Evolutionary conservation across 352 stramenopile genomes (phyloP).

Genomic region (Thraustochytrium sp.): DNA sequence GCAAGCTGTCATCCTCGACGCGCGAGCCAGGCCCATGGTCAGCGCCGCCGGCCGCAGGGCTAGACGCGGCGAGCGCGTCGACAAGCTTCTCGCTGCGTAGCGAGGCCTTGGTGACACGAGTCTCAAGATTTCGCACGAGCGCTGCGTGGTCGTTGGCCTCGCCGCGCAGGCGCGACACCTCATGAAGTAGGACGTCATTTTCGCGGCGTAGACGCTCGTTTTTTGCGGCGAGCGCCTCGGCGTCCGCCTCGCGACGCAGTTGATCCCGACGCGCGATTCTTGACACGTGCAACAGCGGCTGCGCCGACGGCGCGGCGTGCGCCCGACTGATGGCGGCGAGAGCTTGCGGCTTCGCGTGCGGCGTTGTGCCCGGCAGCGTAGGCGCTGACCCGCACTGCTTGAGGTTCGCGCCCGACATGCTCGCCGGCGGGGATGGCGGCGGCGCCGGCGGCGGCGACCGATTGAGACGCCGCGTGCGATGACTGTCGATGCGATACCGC

Average conservation of each 20-base stretch:
- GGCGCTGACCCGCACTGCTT: conserved; percentile 1
- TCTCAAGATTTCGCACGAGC: neutral
- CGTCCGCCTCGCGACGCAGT: neutral
- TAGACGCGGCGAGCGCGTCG: neutral
- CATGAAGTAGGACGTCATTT: neutral
- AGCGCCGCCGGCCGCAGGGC: neutral
- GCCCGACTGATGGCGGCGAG: neutral
- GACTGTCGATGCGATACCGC: no score
- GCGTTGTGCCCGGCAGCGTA: neutral
- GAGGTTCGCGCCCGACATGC: neutral
- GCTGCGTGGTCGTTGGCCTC: neutral
- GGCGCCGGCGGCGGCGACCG: no score
- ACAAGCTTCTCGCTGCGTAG: neutral
- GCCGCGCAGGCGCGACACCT: neutral
- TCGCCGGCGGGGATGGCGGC: no score
- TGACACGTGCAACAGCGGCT: neutral
- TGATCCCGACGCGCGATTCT: neutral
- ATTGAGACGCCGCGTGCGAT: no score
- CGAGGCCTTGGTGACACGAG: neutral
- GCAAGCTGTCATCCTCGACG: neutral
- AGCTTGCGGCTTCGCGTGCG: neutral
- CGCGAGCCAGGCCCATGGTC: neutral
- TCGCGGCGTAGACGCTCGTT: neutral
- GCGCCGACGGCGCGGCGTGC: neutral
- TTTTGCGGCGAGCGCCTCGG: neutral